phyloP scores from a whole-genome alignment of 352 stramenopile species.

The Globisporangium lucens region DNA sequence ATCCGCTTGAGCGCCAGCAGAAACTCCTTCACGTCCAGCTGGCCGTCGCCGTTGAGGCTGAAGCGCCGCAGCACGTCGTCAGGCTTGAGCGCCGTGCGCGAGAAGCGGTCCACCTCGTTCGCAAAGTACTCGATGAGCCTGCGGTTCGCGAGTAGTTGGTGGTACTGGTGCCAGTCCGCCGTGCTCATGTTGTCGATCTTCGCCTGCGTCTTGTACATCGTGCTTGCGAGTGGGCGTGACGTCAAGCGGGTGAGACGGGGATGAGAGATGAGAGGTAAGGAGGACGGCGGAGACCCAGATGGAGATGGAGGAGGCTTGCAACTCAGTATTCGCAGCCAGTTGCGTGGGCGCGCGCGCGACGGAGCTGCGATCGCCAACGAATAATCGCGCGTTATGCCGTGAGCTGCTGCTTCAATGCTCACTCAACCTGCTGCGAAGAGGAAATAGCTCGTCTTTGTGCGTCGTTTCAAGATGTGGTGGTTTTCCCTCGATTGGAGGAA shows the following conservation, averaged over 20 bases:
- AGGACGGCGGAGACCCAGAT: too few species aligned
- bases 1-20: slow-evolving; percentile 68
- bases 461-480: too few species aligned
- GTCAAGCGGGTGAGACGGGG: not conserved
- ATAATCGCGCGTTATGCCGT: too few species aligned
- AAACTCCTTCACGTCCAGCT: slow-evolving; percentile 75
- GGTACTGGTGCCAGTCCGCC: slow-evolving; percentile 69
- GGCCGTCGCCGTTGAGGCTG: slow-evolving; percentile 71
- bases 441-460: too few species aligned
- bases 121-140: slow-evolving; percentile 59
- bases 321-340: too few species aligned
- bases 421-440: too few species aligned
- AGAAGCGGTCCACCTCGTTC: slow-evolving; percentile 58
- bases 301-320: too few species aligned
- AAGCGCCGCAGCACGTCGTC: slow-evolving; percentile 71
- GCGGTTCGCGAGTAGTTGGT: slow-evolving; percentile 55
- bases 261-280: too few species aligned
- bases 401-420: too few species aligned
- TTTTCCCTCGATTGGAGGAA: too few species aligned
- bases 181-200: slow-evolving; percentile 84
- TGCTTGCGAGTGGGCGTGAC: not conserved
- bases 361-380: too few species aligned
- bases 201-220: slow-evolving; percentile 57
- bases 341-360: too few species aligned
- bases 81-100: slow-evolving; percentile 54